Evolutionary conservation across 208 protist genomes (phyloP).

Genomic region (Leishmania mexicana): DNA sequence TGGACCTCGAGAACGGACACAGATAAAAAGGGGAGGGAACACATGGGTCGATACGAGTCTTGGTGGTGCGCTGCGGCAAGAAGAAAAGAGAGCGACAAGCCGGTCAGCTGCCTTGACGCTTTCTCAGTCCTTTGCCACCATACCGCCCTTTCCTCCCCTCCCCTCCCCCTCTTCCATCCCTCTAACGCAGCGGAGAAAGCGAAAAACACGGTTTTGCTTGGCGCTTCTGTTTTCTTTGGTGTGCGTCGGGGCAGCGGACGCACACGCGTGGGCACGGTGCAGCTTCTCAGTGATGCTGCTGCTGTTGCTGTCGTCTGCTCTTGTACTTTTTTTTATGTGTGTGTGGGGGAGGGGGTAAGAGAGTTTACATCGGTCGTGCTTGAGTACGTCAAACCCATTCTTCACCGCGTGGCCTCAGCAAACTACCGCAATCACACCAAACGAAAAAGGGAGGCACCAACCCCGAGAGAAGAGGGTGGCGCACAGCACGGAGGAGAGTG

Average conservation of each 20-base stretch:
- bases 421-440: neutral
- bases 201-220: neutral
- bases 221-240: neutral
- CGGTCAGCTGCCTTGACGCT: neutral
- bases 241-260: neutral
- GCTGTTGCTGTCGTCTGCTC: neutral
- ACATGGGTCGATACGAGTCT: neutral
- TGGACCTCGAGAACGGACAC: neutral
- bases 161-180: too few species aligned
- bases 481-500: neutral
- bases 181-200: neutral
- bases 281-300: neutral
- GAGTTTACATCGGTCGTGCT: neutral
- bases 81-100: neutral
- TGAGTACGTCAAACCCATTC: neutral
- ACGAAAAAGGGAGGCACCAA: neutral
- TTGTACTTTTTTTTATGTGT: neutral
- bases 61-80: neutral
- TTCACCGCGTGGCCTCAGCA: neutral
- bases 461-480: neutral
- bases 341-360: too few species aligned
- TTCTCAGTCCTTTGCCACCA: neutral
- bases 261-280: neutral
- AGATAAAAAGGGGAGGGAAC: neutral
- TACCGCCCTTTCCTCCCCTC: neutral